Evolutionary conservation across 83 land plant species (phyloP).

Genomic region (Diphasiastrum complanatum): DNA sequence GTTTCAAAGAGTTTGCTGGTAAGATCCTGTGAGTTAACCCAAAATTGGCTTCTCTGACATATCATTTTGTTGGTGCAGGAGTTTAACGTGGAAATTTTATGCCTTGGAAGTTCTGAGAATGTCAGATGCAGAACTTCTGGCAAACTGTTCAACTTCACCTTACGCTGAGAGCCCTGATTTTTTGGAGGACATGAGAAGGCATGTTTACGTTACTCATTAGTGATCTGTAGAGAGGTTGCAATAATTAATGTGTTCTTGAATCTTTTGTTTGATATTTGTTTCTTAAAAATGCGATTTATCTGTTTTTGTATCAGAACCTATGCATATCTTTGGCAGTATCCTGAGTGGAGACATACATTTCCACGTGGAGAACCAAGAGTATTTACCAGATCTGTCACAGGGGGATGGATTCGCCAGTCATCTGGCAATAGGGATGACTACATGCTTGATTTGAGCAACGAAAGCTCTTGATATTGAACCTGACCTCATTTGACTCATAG

Average conservation of each 20-base stretch:
- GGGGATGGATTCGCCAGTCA: constrained; percentile 11
- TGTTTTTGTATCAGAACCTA: neutral
- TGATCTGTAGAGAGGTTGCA: too few species aligned
- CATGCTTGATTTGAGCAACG: too few species aligned
- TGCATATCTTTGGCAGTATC: constrained; percentile 1
- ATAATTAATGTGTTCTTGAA: too few species aligned
- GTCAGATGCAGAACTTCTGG: constrained; percentile 11
- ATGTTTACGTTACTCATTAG: too few species aligned
- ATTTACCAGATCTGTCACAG: constrained; percentile 4
- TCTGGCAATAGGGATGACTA: too few species aligned
- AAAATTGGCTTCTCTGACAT: too few species aligned
- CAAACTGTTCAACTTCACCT: constrained; percentile 15
- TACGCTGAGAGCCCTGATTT: constrained; percentile 10
- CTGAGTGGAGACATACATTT: constrained; percentile 7
- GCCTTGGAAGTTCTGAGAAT: constrained; percentile 7
- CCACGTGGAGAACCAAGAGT: constrained; percentile 12
- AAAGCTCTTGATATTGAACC: too few species aligned
- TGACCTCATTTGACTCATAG: too few species aligned
- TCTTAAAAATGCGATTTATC: too few species aligned
- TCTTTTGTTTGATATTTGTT: too few species aligned
- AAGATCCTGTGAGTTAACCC: too few species aligned
- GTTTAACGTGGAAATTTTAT: constrained; percentile 2
- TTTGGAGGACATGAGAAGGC: constrained; percentile 3
- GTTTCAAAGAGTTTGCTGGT: too few species aligned
- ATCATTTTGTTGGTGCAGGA: constrained; percentile 2